Evolutionary conservation across 202 grass and related monocot species (phyloP).

Genomic region (Carex arenaria): DNA sequence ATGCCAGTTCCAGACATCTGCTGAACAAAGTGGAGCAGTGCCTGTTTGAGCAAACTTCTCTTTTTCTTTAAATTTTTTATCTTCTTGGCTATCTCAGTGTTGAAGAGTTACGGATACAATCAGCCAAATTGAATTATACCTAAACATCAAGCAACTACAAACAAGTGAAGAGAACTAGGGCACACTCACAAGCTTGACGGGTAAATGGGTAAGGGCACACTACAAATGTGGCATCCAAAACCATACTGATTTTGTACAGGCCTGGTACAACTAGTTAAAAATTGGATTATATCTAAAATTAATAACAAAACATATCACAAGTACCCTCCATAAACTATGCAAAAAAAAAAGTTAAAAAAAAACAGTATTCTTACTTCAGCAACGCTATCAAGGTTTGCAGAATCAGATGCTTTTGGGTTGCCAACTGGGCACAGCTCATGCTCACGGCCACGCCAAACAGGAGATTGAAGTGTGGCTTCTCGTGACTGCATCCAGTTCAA

Average conservation of each 20-base stretch:
- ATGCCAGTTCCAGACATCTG: not conserved
- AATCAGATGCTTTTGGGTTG: constrained; percentile 91
- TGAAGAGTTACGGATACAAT: not conserved
- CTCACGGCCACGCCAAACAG: constrained; percentile 96
- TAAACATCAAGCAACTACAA: not conserved
- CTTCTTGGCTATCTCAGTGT: not conserved
- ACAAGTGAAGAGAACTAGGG: not conserved
- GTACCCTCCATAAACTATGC: not conserved
- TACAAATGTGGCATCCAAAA: not conserved
- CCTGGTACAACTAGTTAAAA: not conserved
- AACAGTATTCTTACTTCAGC: constrained; percentile 65
- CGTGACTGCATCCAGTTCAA: constrained; percentile 99
- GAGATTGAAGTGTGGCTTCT: constrained; percentile 79
- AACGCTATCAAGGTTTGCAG: constrained; percentile 93
- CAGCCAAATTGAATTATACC: not conserved
- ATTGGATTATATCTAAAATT: not conserved
- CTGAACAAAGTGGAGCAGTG: not conserved
- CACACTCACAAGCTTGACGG: not conserved
- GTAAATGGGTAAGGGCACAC: not conserved
- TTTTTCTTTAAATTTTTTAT: not conserved
- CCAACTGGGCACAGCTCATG: constrained; percentile 89
- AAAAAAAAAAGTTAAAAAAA: constrained; percentile 5
- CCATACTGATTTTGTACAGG: not conserved
- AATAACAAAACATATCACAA: not conserved
- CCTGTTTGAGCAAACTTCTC: not conserved